phyloP scores from a whole-genome alignment of 2,329 filamentous ascomycete genomes.

The Fusarium praegraminearum region DNA sequence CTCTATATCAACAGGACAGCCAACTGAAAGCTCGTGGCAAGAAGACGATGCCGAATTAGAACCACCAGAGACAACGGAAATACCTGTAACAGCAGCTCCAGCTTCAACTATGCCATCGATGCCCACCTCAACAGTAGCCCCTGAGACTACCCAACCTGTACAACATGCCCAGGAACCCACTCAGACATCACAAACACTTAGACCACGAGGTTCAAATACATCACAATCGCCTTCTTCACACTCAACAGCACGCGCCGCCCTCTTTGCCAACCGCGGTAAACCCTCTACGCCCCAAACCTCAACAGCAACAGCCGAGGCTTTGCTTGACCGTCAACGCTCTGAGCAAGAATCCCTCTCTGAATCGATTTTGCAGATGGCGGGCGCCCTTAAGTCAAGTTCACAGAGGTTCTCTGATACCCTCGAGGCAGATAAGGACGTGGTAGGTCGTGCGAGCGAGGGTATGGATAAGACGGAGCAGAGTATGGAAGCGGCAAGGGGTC shows the following conservation, averaged over 20 bases:
- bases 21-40: slow-evolving; percentile 37
- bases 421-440: slow-evolving; percentile 76
- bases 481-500: slow-evolving; percentile 79
- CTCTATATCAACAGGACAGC: slow-evolving; percentile 51
- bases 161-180: slow-evolving; percentile 43
- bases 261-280: slow-evolving; percentile 58
- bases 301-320: slow-evolving; percentile 72
- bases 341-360: slow-evolving; percentile 87
- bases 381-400: slow-evolving; percentile 80
- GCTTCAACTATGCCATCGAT: slow-evolving; percentile 22
- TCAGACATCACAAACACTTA: slow-evolving; percentile 53
- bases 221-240: slow-evolving; percentile 46
- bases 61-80: slow-evolving; percentile 58
- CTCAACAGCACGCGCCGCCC: slow-evolving; percentile 57
- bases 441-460: slow-evolving; percentile 77
- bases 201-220: slow-evolving; percentile 48
- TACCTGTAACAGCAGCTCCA: slow-evolving; percentile 12
- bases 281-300: slow-evolving; percentile 54
- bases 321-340: slow-evolving; percentile 79
- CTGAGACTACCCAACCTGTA: slow-evolving; percentile 23
- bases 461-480: slow-evolving; percentile 81
- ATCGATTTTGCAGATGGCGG: slow-evolving; percentile 84
- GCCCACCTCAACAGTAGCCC: slow-evolving; percentile 21
- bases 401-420: slow-evolving; percentile 77
- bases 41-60: slow-evolving; percentile 56